Base-by-base conservation (phyloP, 2,329 filamentous ascomycete species). In the Plenodomus biglobosus region DNA sequence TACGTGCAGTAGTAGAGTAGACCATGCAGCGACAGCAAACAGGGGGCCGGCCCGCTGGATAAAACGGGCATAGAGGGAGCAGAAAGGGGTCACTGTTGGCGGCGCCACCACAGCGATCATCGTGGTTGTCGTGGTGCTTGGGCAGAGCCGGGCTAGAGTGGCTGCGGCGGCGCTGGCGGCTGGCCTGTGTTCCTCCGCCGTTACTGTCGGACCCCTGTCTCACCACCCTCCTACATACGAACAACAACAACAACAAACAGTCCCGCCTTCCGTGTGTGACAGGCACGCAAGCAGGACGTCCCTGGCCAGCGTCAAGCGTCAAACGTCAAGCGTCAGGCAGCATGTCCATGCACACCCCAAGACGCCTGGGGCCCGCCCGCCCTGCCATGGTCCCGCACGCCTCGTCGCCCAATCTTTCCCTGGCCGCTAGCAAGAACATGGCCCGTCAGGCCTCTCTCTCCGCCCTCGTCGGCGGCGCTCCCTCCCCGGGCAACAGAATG, bases 361-460 rank as follows among this genome's bases (percentile, higher is more conserved):
- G 73, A 38, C 62, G 70, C 43, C 61, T 70, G 32, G 67, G 64
- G 10, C 56, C 64, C 46, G 61, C 68, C 38, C 70, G 75, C 39
- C 75, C 74, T 13, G 72, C 70, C 17, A 71, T 75, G 46, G 61
- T 66, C 46, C 70, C 66, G 58, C 73, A 70, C 20, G 69, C 71
- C 10, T 75, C 74, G 10, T 73, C 73, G 27, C 75, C 75, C 20
- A 75, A 74, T 48, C 64, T 78, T 20, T 66, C 65, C 40, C 64
- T 73, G 38, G 64, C 69, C 46, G 63, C 69, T 32, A 73, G 68
- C 57, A 73, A 70, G 38, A 76, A 78, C 49, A 76, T 86, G 58
- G 79, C 81, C 64, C 85, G 87, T 66, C 91, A 92, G 76, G 79
- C 80, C 51, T 90, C 86, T 41, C 76, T 89, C 55, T 85, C 84